Evolutionary conservation across 78 protist genomes (phyloP), one percentile per base, ranked within the genome.

Genomic region (Polysphondylium violaceum): DNA sequence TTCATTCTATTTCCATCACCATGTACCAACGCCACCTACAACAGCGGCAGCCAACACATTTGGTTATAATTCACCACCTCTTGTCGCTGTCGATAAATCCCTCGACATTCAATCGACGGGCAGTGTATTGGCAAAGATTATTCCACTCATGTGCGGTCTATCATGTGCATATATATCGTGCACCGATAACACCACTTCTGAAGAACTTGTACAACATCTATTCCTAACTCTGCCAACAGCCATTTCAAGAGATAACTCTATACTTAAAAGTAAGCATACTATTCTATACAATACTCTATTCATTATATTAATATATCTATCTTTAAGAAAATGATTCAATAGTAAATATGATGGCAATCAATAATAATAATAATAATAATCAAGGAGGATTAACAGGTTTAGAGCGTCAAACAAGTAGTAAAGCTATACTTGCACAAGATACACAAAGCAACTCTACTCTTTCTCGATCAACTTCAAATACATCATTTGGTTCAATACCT

Each of bases 121-220:
- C 14, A 47, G 40, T 36, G 35, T 69, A 56, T 8, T 83, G 44
- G 33, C 55, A n/a, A 43, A 58, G 56, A 31, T 40, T 12, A 69
- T 83, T 29, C 91, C 91, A 11, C 33, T 83, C 17, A 83, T 83
- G 79, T 29, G 78, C 44, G 91, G 91, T 21, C 31, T 83, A 40
- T 50, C 68, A 29, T 83, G 91, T 59, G 77, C 74, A 2, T 59
- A 69, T 69, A 83, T 83, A 29, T 23, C 63, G 31, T 83, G 91
- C 14, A 59, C 91, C 0, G 25, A 29, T 33, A 47, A 69, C 4
- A 83, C 91, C 36, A 43, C 91, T 40, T 50, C 91, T 6, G 91
- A 83, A 58, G 91, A 83, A 43, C 63, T 83, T 41, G 91, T 83
- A 9, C 76, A 83, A 69, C 55, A 59, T 31, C 19, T 83, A n/a